These are phyloP conservation scores for Pythium aphanidermatum DNA, from an alignment of 352 stramenopile genomes.

Conservation along the genomic window DNA sequence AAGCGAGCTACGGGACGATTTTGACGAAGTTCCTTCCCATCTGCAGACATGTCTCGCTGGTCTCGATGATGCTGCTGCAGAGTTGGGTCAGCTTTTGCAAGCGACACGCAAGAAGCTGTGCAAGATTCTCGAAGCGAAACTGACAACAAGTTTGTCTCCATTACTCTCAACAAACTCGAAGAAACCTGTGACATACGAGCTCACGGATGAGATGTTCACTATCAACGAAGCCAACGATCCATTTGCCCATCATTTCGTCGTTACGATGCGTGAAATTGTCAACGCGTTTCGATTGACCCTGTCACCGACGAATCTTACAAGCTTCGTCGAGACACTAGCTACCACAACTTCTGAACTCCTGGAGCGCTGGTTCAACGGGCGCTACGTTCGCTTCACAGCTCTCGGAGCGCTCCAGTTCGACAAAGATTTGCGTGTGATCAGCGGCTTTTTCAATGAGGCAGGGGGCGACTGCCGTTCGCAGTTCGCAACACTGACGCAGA, in stretches of 20 bases:
- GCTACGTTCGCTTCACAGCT: conserved; percentile 62
- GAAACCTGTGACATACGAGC: conserved; percentile 60
- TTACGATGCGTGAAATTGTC: conserved; percentile 47
- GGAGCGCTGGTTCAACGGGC: conserved; percentile 57
- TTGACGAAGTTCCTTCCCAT: conserved; percentile 67
- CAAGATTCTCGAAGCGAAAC: conserved; percentile 73
- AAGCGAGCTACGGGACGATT: conserved; percentile 56
- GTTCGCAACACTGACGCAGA: conserved; percentile 62
- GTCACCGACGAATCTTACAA: conserved; percentile 51
- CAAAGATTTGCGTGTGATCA: conserved; percentile 78
- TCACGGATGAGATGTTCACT: conserved; percentile 82
- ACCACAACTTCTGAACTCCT: conserved; percentile 37
- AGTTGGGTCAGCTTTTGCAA: conserved; percentile 64
- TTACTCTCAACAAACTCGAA: conserved; percentile 46
- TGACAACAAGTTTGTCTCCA: conserved; percentile 37
- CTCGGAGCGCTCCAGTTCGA: conserved; percentile 82
- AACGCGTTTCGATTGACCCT: conserved; percentile 41
- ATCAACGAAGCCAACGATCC: conserved; percentile 86
- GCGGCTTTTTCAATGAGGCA: conserved; percentile 49
- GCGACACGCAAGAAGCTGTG: conserved; percentile 68
- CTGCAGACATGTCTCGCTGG: conserved; percentile 64
- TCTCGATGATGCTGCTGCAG: conserved; percentile 62
- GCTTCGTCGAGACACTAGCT: conserved; percentile 45
- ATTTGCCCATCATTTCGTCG: conserved; percentile 73
- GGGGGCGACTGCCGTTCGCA: conserved; percentile 42